Conservation (phyloP, 768 basidiomycete species). For the Auricularia auricula-judae region DNA sequence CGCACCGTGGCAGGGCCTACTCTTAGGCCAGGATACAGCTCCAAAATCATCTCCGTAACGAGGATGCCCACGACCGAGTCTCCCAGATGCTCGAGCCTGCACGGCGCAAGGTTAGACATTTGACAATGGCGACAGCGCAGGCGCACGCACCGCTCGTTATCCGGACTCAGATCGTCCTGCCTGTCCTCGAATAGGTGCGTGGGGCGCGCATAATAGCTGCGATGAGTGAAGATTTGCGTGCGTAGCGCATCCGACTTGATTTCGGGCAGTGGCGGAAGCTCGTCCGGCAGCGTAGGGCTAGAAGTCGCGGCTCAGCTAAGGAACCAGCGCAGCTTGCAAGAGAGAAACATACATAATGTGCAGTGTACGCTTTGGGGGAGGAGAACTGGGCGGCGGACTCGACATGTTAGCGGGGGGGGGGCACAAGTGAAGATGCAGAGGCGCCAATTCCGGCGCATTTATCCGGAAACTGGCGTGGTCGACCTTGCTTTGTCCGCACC, state of each 20-base stretch:
- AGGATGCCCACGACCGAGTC: conserved; percentile 61
- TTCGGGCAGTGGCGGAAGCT: conserved; percentile 46
- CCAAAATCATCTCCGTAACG: conserved; percentile 52
- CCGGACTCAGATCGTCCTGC: conserved; percentile 60
- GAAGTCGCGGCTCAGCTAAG: not conserved
- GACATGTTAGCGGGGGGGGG: not conserved
- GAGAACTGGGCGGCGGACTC: not conserved
- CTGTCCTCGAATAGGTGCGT: conserved; percentile 69
- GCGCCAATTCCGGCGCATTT: too few species aligned
- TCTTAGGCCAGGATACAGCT: conserved; percentile 55
- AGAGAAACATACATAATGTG: not conserved
- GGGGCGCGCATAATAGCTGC: conserved; percentile 57
- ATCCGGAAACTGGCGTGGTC: too few species aligned
- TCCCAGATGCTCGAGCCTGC: conserved; percentile 66
- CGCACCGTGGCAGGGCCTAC: conserved; percentile 72
- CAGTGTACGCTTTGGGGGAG: not conserved
- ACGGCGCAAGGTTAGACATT: not conserved
- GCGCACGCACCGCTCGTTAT: conserved; percentile 61
- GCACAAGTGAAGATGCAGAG: too few species aligned
- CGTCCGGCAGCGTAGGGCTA: conserved; percentile 9
- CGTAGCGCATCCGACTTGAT: conserved; percentile 37
- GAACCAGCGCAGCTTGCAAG: not conserved
- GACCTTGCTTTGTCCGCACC: too few species aligned
- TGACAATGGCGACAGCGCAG: conserved; percentile 6
- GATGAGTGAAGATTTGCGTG: conserved; percentile 62